Base-by-base conservation (phyloP, 345 rosid species). In the Populus euphratica region DNA sequence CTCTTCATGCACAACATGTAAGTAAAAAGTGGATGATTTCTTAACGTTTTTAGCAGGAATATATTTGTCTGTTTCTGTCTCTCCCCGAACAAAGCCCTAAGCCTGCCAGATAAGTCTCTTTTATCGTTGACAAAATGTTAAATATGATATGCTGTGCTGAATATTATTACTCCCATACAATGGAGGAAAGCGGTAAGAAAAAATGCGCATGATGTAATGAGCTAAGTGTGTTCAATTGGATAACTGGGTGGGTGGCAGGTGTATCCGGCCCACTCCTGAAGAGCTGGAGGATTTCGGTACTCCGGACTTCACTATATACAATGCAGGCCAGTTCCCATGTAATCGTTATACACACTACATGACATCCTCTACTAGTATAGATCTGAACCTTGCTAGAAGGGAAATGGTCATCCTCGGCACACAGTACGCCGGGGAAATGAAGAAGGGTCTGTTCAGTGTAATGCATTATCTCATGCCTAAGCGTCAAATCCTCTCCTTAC, bases 391-490 rank as follows among this genome's bases (percentile, higher is more conserved):
- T 50, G 90, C 87, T 81, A 91, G 98, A 84, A 91, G 89, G 86
- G 99, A 95, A 89, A 93, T 95, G 99, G 99, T 93, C 84, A 95
- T 95, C 82, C 97, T 93, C 64, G 97, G 99, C 73, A 93, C 99
- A 36, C 99, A 93, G 76, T 96, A 96, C 80, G 98, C 99, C 47
- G 99, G 99, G 82, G 99, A 96, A 86, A 95, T 95, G 99, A 95
- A 93, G 93, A 95, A 95, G 83, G 99, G 99, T 75, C 97, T 95
- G 69, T 95, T 95, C 90, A 74, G 99, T 83, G 96, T 95, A 52
- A 95, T 95, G 98, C 98, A 95, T 86, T 93, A 93, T 91, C 96
- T 95, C 88, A 95, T 95, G 99, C 99, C 98, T 85, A 93, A 89
- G 90, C 98, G 97, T 80, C 91, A 86, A 38, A 92, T 95, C 81